A percentile compares a stretch with the other conserved stretches of the same genome.
Conservation (phyloP, 2,329 filamentous ascomycete genomes). For the Colletotrichum shisoi region DNA sequence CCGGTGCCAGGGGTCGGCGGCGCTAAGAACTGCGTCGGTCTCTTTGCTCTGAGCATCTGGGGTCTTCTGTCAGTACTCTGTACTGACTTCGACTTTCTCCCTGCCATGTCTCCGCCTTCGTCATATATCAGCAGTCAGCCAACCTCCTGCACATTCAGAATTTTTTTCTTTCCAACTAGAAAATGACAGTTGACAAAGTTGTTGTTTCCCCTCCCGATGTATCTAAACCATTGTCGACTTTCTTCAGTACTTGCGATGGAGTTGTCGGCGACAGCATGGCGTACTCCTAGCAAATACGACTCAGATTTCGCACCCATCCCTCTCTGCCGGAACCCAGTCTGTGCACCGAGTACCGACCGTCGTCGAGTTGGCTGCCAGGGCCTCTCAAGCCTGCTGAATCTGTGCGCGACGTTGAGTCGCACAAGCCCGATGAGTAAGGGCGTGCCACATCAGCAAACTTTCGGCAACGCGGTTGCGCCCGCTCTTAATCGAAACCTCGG, state of each 20-base stretch:
- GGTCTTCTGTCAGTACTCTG: not conserved
- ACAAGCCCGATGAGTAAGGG: not conserved
- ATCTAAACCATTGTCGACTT: not conserved
- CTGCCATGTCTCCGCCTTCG: slow-evolving; percentile 11
- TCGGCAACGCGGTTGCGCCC: slow-evolving; percentile 33
- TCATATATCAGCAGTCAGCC: slow-evolving; percentile 34
- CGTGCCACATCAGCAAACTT: slow-evolving; percentile 23
- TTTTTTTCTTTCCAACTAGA: slow-evolving; percentile 3
- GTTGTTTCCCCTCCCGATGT: slow-evolving; percentile 16
- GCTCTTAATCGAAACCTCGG: not conserved
- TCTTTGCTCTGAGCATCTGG: slow-evolving; percentile 24
- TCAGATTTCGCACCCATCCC: slow-evolving; percentile 29
- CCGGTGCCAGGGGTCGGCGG: slow-evolving; percentile 29
- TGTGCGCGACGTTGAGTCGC: not conserved
- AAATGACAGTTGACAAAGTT: slow-evolving; percentile 33
- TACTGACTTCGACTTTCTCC: slow-evolving; percentile 1
- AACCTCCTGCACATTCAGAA: not conserved
- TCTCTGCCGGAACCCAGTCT: slow-evolving; percentile 30
- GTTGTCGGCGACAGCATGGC: slow-evolving; percentile 8
- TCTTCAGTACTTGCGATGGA: not conserved
- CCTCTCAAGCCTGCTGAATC: slow-evolving; percentile 9
- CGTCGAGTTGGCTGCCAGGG: slow-evolving; percentile 13
- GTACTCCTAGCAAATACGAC: slow-evolving; percentile 27
- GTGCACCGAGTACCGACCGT: slow-evolving; percentile 27
- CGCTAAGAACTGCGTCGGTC: slow-evolving; percentile 21